Base-by-base conservation (phyloP, 1,284 basidiomycete species). In the Pseudozyma pruni region DNA sequence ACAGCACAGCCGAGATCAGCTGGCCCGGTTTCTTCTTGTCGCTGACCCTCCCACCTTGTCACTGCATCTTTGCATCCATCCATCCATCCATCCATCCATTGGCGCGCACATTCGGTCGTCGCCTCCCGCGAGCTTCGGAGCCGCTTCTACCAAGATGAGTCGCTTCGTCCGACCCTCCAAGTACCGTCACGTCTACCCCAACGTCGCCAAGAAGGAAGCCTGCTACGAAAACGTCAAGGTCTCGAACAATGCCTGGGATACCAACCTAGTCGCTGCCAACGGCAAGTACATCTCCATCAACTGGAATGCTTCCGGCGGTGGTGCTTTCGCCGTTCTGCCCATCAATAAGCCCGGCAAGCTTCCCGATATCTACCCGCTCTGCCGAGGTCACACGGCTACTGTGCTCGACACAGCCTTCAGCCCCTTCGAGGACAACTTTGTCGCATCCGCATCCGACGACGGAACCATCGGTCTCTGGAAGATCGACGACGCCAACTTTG, bases 321-420 rank as follows among this genome's bases (percentile, higher is more conserved):
- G 95, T 53, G 95, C 95, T 1, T 98, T 98, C 81, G 91, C 90
- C 19, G 89, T 98, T 78, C 86, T 97, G 11, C 95, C 95, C 0
- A 85, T 92, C 31, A 70, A 77, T 32, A 58, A 72, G 16, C 78
- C 81, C 1, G 84, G 84, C 48, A 85, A 94, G 84, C 87, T 98
- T 29, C 94, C 94, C 3, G 95, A 98, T 81, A 88, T 91, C 75
- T 88, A 97, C 51, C 95, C 95, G 0, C 88, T 98, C 44, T 93
- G 93, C 22, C 90, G 95, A 57, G 91, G 90, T 29, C 87, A 88
- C 79, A 90, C 90, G 8, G 91, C 89, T 0, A 85, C 90, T 32
- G 91, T 93, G n/a, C 90, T 98, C 47, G 95, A 98, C 84, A 98
- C 95, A 0, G 92, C 92, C 75, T 98, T 94, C 92, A 93, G 91